Evolutionary conservation across 2,329 filamentous ascomycete species (phyloP), one percentile per base, ranked within the genome.

Genomic region (Aspergillus sp.): DNA sequence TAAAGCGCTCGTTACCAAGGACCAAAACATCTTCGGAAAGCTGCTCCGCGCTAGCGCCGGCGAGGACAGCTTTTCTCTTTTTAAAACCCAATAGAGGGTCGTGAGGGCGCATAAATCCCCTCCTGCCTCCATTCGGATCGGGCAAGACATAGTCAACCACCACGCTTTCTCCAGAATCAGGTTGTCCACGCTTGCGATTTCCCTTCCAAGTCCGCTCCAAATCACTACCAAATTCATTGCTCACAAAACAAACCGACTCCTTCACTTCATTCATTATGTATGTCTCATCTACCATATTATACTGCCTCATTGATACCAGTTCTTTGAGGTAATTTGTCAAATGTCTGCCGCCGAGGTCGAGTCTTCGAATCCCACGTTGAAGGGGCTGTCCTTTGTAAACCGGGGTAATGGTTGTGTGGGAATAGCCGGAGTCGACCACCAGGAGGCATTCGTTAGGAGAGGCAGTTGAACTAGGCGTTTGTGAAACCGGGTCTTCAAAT

Each of bases 191-290:
- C 49, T 73, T 74, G 59, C 85, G 78, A 1, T 89, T 86, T 6
- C 88, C 90, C 73, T 91, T 95, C 91, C 92, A 96, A 0, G 87
- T 88, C 62, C 82, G 83, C 62, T 98, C 93, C 37, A 99, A 83
- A 65, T 97, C 91, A 6, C 73, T 69, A 24, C 81, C 79, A 73
- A 98, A 97, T 69, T 96, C 86, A 1, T 84, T 78, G 2, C 90
- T 89, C 11, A 97, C 87, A 66, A 90, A 98, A 70, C 91, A 96
- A 1, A 90, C 87, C 4, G 88, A 83, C 72, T 99, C 95, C 71
- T 99, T 99, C 75, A 98, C 93, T 73, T 97, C 90, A 68, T 96
- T 96, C 71, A 97, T 91, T 51, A 98, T 88, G 73, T 96, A 88
- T 1, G 90, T 89, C 67, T 99, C 95, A 73, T 96, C 93, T 61